A percentile compares a stretch with the other conserved stretches of the same genome.
phyloP scores from a whole-genome alignment of 805 yeast genomes.

The Ogataea minuta region DNA sequence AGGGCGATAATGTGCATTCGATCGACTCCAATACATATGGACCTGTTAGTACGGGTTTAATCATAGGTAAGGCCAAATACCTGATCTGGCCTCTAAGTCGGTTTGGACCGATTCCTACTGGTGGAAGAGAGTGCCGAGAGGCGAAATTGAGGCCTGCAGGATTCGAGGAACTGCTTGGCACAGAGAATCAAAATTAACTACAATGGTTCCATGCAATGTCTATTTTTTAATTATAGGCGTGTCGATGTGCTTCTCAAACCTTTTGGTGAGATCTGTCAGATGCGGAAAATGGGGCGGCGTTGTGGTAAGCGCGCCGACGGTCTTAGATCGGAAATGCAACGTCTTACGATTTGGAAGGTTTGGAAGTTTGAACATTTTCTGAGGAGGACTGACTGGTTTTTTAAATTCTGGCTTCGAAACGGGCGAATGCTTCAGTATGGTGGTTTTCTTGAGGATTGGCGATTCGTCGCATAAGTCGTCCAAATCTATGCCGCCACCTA shows the following conservation, averaged over 20 bases:
- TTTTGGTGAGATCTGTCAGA: conserved; percentile 19
- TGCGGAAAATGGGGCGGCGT: conserved; percentile 17
- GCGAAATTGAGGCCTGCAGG: conserved; percentile 14
- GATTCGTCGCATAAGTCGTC: conserved; percentile 27
- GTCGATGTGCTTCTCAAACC: conserved; percentile 29
- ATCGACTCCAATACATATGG: conserved; percentile 88
- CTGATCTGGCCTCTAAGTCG: conserved; percentile 70
- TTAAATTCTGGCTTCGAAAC: conserved; percentile 1
- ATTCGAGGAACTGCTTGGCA: conserved; percentile 3
- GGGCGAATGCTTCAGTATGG: conserved; percentile 6
- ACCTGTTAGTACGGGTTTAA: conserved; percentile 77
- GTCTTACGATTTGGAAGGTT: conserved; percentile 18
- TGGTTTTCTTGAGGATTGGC: conserved; percentile 17
- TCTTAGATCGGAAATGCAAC: conserved; percentile 28
- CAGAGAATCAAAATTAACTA: neutral
- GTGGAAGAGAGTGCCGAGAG: conserved; percentile 53
- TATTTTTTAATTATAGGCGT: conserved; percentile 30
- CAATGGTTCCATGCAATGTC: conserved; percentile 3
- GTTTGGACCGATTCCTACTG: conserved; percentile 47
- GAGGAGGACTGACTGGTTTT: conserved; percentile 5
- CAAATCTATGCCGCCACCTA: conserved; percentile 25
- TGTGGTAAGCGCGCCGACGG: conserved; percentile 23
- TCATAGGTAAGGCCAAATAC: conserved; percentile 69
- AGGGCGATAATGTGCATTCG: conserved; percentile 86
- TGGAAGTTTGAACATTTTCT: conserved; percentile 21